Evolutionary conservation across 805 yeast genomes (phyloP), one percentile per base, ranked within the genome.

Genomic region (Kodamaea leandrae): DNA sequence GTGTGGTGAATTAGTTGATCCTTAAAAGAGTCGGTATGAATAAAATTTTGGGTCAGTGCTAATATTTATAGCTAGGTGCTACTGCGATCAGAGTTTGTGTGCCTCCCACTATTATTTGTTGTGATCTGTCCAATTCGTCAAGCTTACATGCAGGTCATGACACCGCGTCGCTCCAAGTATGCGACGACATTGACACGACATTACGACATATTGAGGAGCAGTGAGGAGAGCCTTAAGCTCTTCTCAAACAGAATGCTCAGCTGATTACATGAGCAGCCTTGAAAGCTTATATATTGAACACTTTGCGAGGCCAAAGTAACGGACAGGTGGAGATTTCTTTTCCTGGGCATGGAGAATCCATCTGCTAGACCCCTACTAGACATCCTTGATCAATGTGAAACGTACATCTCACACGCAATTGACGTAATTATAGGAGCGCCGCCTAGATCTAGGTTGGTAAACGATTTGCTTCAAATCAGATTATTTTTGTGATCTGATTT

Each of bases 101-200:
- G 28, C 17, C 37, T 20, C 13, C 27, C 24, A 9, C 29, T 36
- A 26, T 24, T 30, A 19, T 32, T 45, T 45, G 47, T 39, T 43
- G 44, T 41, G 48, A 45, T 45, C 48, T 42, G 46, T 39, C 37
- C 41, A 16, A 36, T 32, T 39, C 42, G 42, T 39, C 42, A 25
- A 39, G 12, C 32, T 14, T 15, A 18, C 17, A 16, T 32, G 37
- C 42, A 33, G 42, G 32, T 13, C 25, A 12, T 4, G n/a, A 8
- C 26, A 32, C 28, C 32, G 32, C 32, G 32, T 27, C 32, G 13
- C 17, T 4, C 6, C 9, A 21, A 21, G 9, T 21, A 21, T 12
- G 10, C 33, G 21, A 30, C 33, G n/a, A 12, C 18, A 6, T 13
- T 12, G 21, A 25, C 28, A 12, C 21, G 33, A 30, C 20, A 30